Base-by-base conservation (phyloP, 768 basidiomycete species). In the Termitomyces titanicus region DNA sequence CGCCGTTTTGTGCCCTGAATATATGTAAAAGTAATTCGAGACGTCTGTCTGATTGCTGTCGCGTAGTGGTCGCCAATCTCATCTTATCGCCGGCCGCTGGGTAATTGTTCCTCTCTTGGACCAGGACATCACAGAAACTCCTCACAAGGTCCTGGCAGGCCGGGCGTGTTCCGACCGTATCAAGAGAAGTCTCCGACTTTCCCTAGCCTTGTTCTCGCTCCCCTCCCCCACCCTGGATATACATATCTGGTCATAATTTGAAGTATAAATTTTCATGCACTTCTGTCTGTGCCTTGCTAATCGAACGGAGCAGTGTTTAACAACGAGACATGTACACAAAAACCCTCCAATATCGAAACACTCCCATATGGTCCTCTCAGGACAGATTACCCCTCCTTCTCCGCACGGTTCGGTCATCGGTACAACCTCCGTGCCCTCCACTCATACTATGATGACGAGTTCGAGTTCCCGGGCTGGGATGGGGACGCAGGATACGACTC, bases 11-110 rank as follows among this genome's bases (percentile, higher is more conserved):
- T 12, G 8, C 12, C 34, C 13, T 35, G 34, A 37, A 44, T 44
- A n/a, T 3, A 37, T n/a, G n/a, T 37, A 17, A 27, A 24, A 49
- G n/a, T n/a, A n/a, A n/a, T n/a, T n/a, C n/a, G n/a, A n/a, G n/a
- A n/a, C n/a, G n/a, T n/a, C n/a, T 37, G 34, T 25, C 17, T 37
- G 47, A 48, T n/a, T 48, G 47, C 13, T 35, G 11, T 15, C 34
- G 34, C 34, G 15, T 35, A 17, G 45, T 24, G n/a, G 25, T 43
- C 39, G 20, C 17, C 6, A 42, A 49, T 50, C 53, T 58, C 52
- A 58, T 58, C 57, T 58, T 17, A 58, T 58, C 52, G 18, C 33
- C 51, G 40, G 33, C 9, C 15, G 44, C 44, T 53, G 42, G 44
- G 44, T 46, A 35, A 22, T 58, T 42, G 39, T 42, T 17, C 13